A percentile compares a stretch with the other conserved stretches of the same genome.
Evolutionary conservation across 495 filamentous ascomycete species (phyloP).

Genomic region (Rhizodiscina lignyota): DNA sequence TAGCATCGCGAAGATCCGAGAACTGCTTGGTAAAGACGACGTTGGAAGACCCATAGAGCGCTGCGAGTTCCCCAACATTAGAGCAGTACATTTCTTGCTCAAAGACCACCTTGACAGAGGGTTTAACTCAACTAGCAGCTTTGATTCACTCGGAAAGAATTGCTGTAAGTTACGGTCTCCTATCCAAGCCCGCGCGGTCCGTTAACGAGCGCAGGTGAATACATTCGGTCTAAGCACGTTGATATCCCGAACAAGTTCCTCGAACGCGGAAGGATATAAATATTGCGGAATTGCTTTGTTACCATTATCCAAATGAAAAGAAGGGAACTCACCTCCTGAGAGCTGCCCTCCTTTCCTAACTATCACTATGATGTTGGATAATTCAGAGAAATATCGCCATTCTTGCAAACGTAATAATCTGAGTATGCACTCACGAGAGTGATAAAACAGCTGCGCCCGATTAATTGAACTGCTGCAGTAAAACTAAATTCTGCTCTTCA

Average conservation of each 20-base stretch:
- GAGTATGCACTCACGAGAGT: no score
- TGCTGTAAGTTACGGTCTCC: no score
- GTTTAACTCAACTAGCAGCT: conserved; percentile 10
- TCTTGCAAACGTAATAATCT: no score
- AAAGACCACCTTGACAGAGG: conserved; percentile 14
- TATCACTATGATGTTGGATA: no score
- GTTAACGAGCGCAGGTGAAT: neutral
- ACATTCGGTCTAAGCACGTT: conserved; percentile 8
- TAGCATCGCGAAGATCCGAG: conserved; percentile 8
- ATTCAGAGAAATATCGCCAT: no score
- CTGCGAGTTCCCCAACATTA: conserved; percentile 10
- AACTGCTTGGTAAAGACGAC: conserved; percentile 10
- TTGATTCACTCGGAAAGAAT: conserved; percentile 14
- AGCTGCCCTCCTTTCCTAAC: no score
- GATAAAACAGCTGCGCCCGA: no score
- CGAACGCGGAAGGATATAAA: conserved; percentile 9
- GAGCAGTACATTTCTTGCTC: conserved; percentile 14
- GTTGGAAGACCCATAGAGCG: conserved; percentile 9
- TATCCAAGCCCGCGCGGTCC: neutral
- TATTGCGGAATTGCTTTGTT: no score
- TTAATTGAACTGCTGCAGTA: no score
- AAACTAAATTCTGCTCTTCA: no score
- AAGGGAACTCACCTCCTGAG: no score
- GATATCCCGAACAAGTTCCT: conserved; percentile 11
- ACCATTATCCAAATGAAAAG: no score